phyloP scores from a whole-genome alignment of 129 eudicot genomes.

The Apium graveolens region DNA sequence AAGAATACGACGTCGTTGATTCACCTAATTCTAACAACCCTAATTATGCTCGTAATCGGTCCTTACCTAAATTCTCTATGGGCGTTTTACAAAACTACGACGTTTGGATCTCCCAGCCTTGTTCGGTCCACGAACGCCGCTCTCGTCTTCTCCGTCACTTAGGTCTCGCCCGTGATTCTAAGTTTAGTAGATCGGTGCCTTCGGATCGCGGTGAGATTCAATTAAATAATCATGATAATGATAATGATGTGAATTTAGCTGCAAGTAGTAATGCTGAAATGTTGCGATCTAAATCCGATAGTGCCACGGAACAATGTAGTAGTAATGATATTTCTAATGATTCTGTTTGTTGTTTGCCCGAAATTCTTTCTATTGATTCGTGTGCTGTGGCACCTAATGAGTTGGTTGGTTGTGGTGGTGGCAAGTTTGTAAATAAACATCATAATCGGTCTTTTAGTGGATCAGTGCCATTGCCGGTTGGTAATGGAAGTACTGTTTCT shows the following conservation, averaged over 20 bases:
- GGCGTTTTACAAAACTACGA: conserved; percentile 59
- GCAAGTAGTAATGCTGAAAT: conserved; percentile 16
- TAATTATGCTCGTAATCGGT: conserved; percentile 11
- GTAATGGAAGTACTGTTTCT: conserved; percentile 23
- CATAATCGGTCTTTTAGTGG: conserved; percentile 22
- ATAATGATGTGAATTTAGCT: conserved; percentile 4
- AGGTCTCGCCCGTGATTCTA: conserved; percentile 43
- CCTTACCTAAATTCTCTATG: conserved; percentile 35
- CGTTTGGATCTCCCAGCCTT: conserved; percentile 78
- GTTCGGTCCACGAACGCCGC: conserved; percentile 84
- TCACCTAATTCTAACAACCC: conserved; percentile 10
- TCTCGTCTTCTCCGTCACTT: conserved; percentile 57
- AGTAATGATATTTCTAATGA: conserved; percentile 7
- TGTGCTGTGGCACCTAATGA: conserved; percentile 14
- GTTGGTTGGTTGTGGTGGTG: conserved; percentile 11
- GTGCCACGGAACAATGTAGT: conserved; percentile 28
- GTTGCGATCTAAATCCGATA: conserved; percentile 52
- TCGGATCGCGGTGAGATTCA: conserved; percentile 30
- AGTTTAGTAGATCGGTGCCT: conserved; percentile 36
- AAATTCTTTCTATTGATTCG: conserved; percentile 35
- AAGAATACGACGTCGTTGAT: conserved; percentile 12
- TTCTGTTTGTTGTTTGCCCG: conserved; percentile 15
- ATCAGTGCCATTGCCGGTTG: conserved; percentile 9
- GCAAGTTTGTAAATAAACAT: conserved; percentile 31
- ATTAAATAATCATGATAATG: background rate